Evolutionary conservation across 1,284 basidiomycete species (phyloP).

Genomic region (Austropuccinia psidii): DNA sequence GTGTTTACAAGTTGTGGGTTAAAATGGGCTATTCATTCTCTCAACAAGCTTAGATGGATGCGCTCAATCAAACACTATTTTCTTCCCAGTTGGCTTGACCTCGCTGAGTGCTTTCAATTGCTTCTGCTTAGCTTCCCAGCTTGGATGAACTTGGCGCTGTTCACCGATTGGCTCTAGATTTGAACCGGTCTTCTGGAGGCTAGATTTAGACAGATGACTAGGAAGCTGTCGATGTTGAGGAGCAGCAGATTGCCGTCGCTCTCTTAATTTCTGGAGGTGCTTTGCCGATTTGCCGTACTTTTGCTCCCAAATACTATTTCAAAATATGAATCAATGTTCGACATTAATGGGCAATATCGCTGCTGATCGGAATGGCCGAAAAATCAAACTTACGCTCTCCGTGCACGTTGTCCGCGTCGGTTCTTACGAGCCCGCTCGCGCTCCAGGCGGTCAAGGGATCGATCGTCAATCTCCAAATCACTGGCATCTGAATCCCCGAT

Average conservation of each 20-base stretch:
- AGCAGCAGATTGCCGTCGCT: not conserved
- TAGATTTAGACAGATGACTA: not conserved
- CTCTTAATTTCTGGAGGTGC: slow-evolving; percentile 55
- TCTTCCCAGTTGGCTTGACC: slow-evolving; percentile 10
- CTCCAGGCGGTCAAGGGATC: slow-evolving; percentile 49
- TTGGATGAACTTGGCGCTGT: slow-evolving; percentile 65
- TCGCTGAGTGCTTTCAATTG: slow-evolving; percentile 55
- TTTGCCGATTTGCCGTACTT: slow-evolving; percentile 86
- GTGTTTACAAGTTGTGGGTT: too few species aligned
- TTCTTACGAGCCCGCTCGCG: slow-evolving; percentile 61
- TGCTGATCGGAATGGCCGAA: too few species aligned
- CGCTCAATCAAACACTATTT: slow-evolving; percentile 29
- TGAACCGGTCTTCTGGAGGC: not conserved
- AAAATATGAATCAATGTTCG: not conserved
- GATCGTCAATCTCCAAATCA: slow-evolving; percentile 50
- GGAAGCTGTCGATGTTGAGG: not conserved
- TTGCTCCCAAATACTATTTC: slow-evolving; percentile 84
- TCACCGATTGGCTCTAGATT: slow-evolving; percentile 39
- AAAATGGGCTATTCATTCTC: too few species aligned
- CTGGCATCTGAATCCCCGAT: slow-evolving; percentile 63
- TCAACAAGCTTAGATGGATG: not conserved
- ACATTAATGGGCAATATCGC: not conserved
- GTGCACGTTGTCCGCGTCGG: slow-evolving; percentile 77
- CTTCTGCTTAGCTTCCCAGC: slow-evolving; percentile 81
- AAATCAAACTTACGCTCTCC: slow-evolving; percentile 66